These are phyloP conservation scores for Daldinia concentrica DNA, from an alignment of 495 filamentous ascomycete genomes.

Conservation along the genomic window DNA sequence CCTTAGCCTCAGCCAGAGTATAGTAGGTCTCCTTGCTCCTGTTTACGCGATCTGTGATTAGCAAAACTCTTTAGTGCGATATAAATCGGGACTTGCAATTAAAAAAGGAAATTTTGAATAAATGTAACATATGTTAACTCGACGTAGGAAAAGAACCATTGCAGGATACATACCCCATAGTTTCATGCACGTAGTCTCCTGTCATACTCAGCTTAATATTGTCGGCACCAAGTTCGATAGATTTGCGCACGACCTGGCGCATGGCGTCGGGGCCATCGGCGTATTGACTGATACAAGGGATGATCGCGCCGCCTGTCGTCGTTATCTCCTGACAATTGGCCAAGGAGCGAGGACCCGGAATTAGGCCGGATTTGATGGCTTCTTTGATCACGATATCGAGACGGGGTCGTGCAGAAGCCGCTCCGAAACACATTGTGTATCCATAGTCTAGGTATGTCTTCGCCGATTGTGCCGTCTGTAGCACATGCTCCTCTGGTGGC, in stretches of 20 bases:
- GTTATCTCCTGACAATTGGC: neutral
- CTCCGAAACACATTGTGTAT: slow-evolving; percentile 22
- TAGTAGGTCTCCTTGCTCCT: slow-evolving; percentile 12
- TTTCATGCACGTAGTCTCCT: slow-evolving; percentile 12
- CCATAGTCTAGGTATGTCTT: slow-evolving; percentile 19
- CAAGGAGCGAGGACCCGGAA: neutral
- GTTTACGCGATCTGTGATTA: neutral
- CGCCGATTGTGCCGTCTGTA: slow-evolving; percentile 12
- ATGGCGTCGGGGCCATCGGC: slow-evolving; percentile 11
- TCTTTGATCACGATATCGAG: slow-evolving; percentile 18
- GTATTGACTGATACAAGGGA: neutral
- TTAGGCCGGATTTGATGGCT: neutral
- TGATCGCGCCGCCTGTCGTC: neutral
- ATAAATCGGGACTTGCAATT: no score
- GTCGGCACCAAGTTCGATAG: slow-evolving; percentile 12
- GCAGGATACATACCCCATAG: slow-evolving; percentile 10
- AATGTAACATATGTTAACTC: no score
- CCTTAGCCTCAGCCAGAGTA: slow-evolving; percentile 16
- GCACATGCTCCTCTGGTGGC: slow-evolving; percentile 12
- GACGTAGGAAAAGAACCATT: neutral
- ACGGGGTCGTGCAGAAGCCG: slow-evolving; percentile 16
- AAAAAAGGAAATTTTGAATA: no score
- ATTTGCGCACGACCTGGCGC: slow-evolving; percentile 12
- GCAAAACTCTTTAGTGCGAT: neutral
- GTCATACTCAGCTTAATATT: slow-evolving; percentile 22